These are phyloP conservation scores for Tricholoma hemisulphureum DNA, from an alignment of 768 basidiomycete species.

Conservation along the genomic window DNA sequence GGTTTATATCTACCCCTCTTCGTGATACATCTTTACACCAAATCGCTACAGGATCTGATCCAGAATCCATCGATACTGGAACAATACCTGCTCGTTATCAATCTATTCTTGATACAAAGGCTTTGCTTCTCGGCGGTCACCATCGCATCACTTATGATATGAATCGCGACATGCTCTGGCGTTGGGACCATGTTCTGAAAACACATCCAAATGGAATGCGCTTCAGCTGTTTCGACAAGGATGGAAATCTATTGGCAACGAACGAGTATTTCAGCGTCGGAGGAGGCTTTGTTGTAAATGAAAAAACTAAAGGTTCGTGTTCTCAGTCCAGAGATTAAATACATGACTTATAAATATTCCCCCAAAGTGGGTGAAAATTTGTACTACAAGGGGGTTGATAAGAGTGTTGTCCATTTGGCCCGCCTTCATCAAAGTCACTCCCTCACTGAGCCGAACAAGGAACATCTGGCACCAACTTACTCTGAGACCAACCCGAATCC, in stretches of 20 bases:
- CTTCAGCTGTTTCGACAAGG: slow-evolving; percentile 76
- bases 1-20: slow-evolving; percentile 32
- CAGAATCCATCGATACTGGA: slow-evolving; percentile 89
- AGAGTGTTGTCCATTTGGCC: slow-evolving; percentile 74
- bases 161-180: slow-evolving; percentile 91
- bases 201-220: slow-evolving; percentile 93
- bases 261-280: slow-evolving; percentile 96
- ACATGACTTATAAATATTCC: not conserved
- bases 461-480: not conserved
- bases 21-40: not conserved
- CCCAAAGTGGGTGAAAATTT: slow-evolving; percentile 82
- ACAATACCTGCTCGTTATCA: slow-evolving; percentile 77
- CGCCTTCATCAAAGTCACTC: slow-evolving; percentile 67
- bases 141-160: slow-evolving; percentile 83
- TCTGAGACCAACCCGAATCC: not conserved
- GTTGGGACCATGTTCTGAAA: slow-evolving; percentile 84
- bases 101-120: slow-evolving; percentile 62
- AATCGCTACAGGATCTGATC: slow-evolving; percentile 71
- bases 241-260: slow-evolving; percentile 87
- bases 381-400: slow-evolving; percentile 91
- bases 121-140: slow-evolving; percentile 66
- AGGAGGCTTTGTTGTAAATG: slow-evolving; percentile 93
- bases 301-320: slow-evolving; percentile 77
- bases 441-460: slow-evolving; percentile 35
- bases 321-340: not conserved